Percentiles rank a stretch among this genome's conserved stretches.
phyloP scores from a whole-genome alignment of 2,329 filamentous ascomycete species.

The Alternaria atra region DNA sequence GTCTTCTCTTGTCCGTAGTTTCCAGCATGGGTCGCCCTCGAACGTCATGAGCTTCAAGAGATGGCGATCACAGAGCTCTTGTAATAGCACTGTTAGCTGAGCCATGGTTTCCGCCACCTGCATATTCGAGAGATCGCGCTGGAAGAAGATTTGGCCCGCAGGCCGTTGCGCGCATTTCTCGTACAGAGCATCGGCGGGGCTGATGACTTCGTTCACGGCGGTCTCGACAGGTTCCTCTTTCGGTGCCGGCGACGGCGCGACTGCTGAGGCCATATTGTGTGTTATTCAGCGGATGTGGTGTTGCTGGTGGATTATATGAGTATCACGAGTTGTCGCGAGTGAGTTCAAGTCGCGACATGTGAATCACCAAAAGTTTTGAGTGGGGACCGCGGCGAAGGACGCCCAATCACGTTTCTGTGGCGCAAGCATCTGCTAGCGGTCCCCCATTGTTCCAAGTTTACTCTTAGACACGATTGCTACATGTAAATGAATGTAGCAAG shows the following conservation, averaged over 20 bases:
- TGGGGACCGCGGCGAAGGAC: constrained; percentile 3
- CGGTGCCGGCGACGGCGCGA: constrained; percentile 25
- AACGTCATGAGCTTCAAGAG: constrained; percentile 51
- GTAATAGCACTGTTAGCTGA: constrained; percentile 44
- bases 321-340: constrained; percentile 9
- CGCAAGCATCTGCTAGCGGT: background rate
- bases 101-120: constrained; percentile 46
- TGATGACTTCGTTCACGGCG: constrained; percentile 20
- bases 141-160: constrained; percentile 51
- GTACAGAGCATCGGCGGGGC: constrained; percentile 48
- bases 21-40: constrained; percentile 50
- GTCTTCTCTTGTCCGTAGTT: constrained; percentile 45
- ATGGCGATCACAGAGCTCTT: constrained; percentile 46
- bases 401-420: constrained; percentile 5
- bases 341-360: constrained; percentile 11
- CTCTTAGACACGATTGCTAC: background rate
- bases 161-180: constrained; percentile 48
- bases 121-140: constrained; percentile 51
- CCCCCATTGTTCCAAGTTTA: background rate
- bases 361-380: constrained; percentile 14
- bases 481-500: background rate
- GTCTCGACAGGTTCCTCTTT: constrained; percentile 28
- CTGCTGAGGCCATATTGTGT: constrained; percentile 35
- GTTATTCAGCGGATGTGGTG: constrained; percentile 13
- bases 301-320: constrained; percentile 33